Conservation (phyloP, 2,329 filamentous ascomycete genomes). For the Alternaria incomplexa region DNA sequence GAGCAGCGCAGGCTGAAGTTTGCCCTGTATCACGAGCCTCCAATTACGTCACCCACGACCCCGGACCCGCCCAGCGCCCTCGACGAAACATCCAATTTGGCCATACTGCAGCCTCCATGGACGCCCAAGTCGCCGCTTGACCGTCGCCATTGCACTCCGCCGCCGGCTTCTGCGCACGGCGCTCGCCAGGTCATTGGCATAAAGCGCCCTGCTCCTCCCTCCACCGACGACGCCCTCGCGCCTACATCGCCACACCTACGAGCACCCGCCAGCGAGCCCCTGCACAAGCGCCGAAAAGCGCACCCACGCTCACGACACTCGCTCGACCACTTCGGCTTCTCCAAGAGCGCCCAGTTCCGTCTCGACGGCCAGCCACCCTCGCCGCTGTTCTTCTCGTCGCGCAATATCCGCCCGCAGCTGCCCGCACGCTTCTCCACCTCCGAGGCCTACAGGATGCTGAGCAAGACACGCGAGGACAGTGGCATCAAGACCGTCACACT, state of each 20-base stretch:
- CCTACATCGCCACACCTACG: background rate
- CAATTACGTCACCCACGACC: conserved; percentile 1
- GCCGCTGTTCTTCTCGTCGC: conserved; percentile 59
- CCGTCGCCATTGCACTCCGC: conserved; percentile 13
- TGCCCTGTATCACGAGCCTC: conserved; percentile 2
- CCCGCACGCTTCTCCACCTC: conserved; percentile 63
- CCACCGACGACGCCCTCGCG: background rate
- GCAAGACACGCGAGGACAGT: conserved; percentile 58
- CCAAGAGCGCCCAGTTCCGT: conserved; percentile 23
- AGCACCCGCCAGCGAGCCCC: conserved; percentile 35
- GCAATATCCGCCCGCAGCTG: conserved; percentile 51
- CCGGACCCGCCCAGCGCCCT: conserved; percentile 3
- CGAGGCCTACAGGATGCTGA: conserved; percentile 62
- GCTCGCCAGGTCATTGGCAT: conserved; percentile 21
- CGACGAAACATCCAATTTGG: background rate
- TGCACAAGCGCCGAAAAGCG: conserved; percentile 45
- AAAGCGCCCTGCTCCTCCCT: conserved; percentile 24
- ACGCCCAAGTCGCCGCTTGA: conserved; percentile 19
- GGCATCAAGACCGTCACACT: conserved; percentile 60
- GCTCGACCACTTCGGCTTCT: conserved; percentile 45
- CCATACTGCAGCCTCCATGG: conserved; percentile 24
- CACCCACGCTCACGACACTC: conserved; percentile 39
- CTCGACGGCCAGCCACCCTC: conserved; percentile 50
- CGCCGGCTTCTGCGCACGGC: conserved; percentile 16
- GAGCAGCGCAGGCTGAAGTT: background rate